Evolutionary conservation across 139 green algal genomes (phyloP), one percentile per base, ranked within the genome.

Genomic region (Chlamydomonas applanata): DNA sequence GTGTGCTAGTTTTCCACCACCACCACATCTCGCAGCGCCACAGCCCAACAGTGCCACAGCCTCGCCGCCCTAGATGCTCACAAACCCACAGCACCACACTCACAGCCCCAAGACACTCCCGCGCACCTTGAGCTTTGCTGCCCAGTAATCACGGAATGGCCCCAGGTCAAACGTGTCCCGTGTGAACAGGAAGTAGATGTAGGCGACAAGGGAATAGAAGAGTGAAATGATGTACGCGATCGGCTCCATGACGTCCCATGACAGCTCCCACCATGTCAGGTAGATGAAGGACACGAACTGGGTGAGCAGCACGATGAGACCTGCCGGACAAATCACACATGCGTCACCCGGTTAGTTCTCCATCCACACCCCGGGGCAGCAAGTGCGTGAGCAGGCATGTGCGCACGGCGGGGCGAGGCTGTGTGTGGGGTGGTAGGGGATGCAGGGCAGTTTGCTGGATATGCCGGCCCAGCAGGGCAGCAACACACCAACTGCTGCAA

Each of bases 191-290:
- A 85, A 85, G 75, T 81, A 85, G 3, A 29, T 64, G 65, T 82
- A 85, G 24, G 63, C 79, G 14, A 85, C 16, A 3, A 82, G 40
- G 1, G 56, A 65, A 74, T 85, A 85, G 45, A 82, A 76, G 7
- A 85, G 65, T 0, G 53, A 73, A 22, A 85, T 73, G 54, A 85
- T 82, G 75, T 85, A 85, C 9, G 57, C 77, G 64, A 78, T 74
- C 4, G 80, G 80, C 68, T 86, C 80, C 75, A 86, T 82, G 11
- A 86, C 80, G 22, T 86, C 80, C 80, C 80, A 86, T 27, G 62
- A 75, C 49, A 78, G 30, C 67, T 81, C 75, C 66, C 66, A 73
- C 14, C 30, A 82, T 2, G 64, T 78, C 4, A 82, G 63, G 54
- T 78, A 82, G 40, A 46, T 71, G 64, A 82, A 82, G 2, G 24